A percentile compares a stretch with the other conserved stretches of the same genome.
Evolutionary conservation across 148 eudicot genomes (phyloP).

Genomic region (Vaccinium myrtillus): DNA sequence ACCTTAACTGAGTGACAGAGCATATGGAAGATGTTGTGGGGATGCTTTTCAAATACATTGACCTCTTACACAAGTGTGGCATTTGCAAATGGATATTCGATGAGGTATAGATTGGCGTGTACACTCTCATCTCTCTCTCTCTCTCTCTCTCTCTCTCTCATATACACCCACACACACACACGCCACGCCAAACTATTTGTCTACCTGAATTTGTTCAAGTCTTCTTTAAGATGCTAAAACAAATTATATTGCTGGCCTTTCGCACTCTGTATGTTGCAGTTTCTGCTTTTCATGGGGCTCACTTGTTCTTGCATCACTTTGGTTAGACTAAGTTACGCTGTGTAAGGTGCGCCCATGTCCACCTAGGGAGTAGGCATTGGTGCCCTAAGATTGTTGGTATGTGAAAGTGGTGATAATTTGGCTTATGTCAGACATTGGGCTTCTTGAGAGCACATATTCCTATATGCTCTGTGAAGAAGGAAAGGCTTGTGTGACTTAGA

Average conservation of each 20-base stretch:
- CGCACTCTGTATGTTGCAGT: not conserved
- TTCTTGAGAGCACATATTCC: not conserved
- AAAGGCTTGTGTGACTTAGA: not conserved
- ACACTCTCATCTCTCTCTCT: constrained; percentile 4
- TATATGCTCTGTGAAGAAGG: not conserved
- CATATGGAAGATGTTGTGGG: constrained; percentile 9
- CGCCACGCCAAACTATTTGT: not conserved
- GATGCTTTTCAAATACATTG: constrained; percentile 4
- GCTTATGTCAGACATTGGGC: not conserved
- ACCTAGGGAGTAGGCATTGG: not conserved
- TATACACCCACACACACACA: not conserved
- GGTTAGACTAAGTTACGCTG: not conserved
- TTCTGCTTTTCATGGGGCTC: not conserved
- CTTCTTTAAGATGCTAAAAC: not conserved
- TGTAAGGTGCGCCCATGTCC: not conserved
- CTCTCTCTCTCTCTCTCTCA: not conserved
- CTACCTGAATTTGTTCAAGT: not conserved
- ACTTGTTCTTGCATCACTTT: not conserved
- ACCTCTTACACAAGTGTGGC: not conserved
- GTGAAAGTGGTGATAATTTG: not conserved
- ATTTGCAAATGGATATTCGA: not conserved
- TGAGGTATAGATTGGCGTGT: not conserved
- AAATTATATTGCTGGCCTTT: not conserved
- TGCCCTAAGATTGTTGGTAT: not conserved
- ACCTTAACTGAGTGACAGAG: not conserved